Evolutionary conservation across 257 asterid species (phyloP).

Genomic region (Solanum lignicaule): DNA sequence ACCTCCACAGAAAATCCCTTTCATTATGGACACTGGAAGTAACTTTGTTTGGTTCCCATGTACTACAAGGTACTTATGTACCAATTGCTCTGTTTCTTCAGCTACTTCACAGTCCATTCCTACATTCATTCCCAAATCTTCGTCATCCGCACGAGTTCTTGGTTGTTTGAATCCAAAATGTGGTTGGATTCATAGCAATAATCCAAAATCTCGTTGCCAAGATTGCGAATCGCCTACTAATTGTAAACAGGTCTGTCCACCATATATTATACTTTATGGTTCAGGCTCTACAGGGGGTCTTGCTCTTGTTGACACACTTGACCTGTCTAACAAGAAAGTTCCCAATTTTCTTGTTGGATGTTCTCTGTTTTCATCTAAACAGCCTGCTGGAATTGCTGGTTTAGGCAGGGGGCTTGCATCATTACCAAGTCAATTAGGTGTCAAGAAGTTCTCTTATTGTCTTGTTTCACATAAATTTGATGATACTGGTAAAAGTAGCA

Average conservation of each 20-base stretch:
- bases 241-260: constrained; percentile 75
- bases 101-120: constrained; percentile 11
- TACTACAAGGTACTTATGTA: constrained; percentile 48
- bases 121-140: constrained; percentile 52
- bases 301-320: constrained; percentile 58
- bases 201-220: constrained; percentile 31
- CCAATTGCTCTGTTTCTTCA: not conserved
- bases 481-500: constrained; percentile 35
- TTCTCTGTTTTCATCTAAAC: constrained; percentile 58
- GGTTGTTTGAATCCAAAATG: constrained; percentile 75
- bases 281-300: constrained; percentile 74
- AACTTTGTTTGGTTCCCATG: constrained; percentile 88
- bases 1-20: constrained; percentile 62
- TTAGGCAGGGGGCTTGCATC: constrained; percentile 69
- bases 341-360: constrained; percentile 63
- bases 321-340: constrained; percentile 24
- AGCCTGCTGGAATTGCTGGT: constrained; percentile 84
- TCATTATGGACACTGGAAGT: constrained; percentile 81
- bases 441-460: constrained; percentile 74
- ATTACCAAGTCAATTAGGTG: constrained; percentile 55
- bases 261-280: constrained; percentile 67
- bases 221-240: constrained; percentile 30
- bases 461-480: constrained; percentile 65
- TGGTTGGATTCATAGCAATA: constrained; percentile 60
- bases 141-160: constrained; percentile 57